These are phyloP conservation scores for Brettanomyces naardenensis DNA, from an alignment of 805 yeast genomes.

Conservation along the genomic window DNA sequence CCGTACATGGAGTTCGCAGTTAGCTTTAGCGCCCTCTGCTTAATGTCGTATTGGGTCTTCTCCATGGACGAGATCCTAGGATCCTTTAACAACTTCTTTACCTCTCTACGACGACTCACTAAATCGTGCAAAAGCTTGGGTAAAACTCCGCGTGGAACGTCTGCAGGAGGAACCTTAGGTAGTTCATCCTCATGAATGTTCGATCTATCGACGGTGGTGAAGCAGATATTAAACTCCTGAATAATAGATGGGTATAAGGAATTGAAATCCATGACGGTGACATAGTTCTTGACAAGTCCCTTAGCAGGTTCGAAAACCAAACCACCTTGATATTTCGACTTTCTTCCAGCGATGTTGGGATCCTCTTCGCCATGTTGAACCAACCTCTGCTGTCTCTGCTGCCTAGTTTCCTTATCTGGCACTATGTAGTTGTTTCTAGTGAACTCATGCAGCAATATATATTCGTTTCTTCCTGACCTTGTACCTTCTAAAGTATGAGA, in stretches of 20 bases:
- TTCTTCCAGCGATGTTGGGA: conserved; percentile 33
- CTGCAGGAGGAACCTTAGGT: conserved; percentile 60
- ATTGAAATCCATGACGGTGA: conserved; percentile 96
- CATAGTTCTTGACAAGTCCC: conserved; percentile 83
- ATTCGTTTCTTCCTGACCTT: conserved; percentile 93
- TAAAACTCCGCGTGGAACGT: conserved; percentile 65
- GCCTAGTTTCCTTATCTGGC: conserved; percentile 53
- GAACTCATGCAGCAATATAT: conserved; percentile 86
- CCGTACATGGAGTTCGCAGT: conserved; percentile 99
- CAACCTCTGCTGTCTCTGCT: conserved; percentile 28
- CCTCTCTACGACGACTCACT: conserved; percentile 89
- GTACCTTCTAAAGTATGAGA: conserved; percentile 90
- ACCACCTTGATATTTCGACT: conserved; percentile 34
- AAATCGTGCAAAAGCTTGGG: conserved; percentile 78
- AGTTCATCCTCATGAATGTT: conserved; percentile 42
- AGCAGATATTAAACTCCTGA: conserved; percentile 95
- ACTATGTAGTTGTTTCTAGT: conserved; percentile 69
- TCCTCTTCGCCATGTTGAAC: conserved; percentile 27
- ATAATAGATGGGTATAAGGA: conserved; percentile 95
- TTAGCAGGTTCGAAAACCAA: conserved; percentile 94
- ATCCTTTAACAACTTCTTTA: conserved; percentile 75
- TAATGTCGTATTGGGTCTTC: conserved; percentile 82
- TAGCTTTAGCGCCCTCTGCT: conserved; percentile 90
- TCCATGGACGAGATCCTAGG: conserved; percentile 57
- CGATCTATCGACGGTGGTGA: conserved; percentile 83